A percentile compares a stretch with the other conserved stretches of the same genome.
phyloP scores from a whole-genome alignment of 352 stramenopile genomes.

The Phytophthora tubulina region DNA sequence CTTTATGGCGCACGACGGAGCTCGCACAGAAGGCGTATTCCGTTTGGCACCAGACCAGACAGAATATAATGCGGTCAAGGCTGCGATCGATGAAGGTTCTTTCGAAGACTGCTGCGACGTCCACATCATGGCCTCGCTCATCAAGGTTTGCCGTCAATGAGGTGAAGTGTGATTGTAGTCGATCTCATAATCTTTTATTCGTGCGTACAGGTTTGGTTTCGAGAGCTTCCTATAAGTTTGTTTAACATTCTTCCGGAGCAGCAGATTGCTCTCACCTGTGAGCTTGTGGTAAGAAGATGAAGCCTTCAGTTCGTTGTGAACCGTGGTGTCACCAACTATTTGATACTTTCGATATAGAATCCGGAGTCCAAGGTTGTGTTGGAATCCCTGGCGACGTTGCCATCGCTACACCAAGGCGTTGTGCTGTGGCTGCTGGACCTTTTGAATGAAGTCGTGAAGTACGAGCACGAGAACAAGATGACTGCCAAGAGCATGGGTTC shows the following conservation, averaged over 20 bases:
- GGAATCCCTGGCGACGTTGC: conserved; percentile 47
- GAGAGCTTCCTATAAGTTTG: conserved; percentile 77
- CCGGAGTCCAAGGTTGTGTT: conserved; percentile 41
- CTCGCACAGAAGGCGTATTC: conserved; percentile 76
- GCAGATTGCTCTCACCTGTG: conserved; percentile 60
- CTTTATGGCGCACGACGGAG: conserved; percentile 59
- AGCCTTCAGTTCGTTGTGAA: no score
- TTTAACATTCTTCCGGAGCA: conserved; percentile 77
- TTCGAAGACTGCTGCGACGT: conserved; percentile 73
- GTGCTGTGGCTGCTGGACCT: conserved; percentile 84
- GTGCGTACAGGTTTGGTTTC: conserved; percentile 70
- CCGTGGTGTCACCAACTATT: neutral
- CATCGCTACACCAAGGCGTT: conserved; percentile 48
- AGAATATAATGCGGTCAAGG: conserved; percentile 64
- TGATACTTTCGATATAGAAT: conserved; percentile 38
- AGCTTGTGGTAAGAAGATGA: conserved; percentile 47
- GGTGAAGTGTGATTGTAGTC: neutral
- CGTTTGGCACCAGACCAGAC: conserved; percentile 76
- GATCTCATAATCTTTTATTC: conserved; percentile 8
- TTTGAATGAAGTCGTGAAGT: conserved; percentile 62
- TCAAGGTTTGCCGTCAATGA: conserved; percentile 64
- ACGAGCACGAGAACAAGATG: conserved; percentile 84
- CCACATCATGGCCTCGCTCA: conserved; percentile 84
- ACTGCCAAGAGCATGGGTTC: conserved; percentile 79
- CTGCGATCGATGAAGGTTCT: conserved; percentile 72